Percentiles rank a stretch among this genome's conserved stretches.
Conservation (phyloP, 2,329 filamentous ascomycete species). For the Cercospora janseana region DNA sequence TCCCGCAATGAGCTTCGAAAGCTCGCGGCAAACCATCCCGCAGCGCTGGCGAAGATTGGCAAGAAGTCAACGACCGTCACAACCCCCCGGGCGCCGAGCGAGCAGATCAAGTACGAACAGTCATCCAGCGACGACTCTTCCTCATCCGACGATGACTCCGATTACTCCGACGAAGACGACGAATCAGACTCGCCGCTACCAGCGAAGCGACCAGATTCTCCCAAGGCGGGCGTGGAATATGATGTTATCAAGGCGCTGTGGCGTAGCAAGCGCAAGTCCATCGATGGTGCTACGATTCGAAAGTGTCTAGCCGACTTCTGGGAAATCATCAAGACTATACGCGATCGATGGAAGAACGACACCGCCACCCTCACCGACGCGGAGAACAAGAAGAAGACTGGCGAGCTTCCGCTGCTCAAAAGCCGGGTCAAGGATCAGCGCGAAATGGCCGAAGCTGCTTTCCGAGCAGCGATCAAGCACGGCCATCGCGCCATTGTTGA, state of each 20-base stretch:
- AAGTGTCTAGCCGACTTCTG: constrained; percentile 57
- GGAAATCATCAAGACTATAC: constrained; percentile 58
- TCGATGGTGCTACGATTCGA: constrained; percentile 54
- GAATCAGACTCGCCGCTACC: constrained; percentile 58
- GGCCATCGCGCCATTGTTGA: constrained; percentile 49
- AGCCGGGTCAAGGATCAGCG: constrained; percentile 58
- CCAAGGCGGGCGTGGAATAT: constrained; percentile 54
- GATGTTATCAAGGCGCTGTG: constrained; percentile 62
- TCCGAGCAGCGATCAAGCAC: constrained; percentile 47
- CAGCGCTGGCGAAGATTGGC: constrained; percentile 41
- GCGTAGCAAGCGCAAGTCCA: constrained; percentile 54
- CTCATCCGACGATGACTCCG: constrained; percentile 49
- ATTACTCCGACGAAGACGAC: constrained; percentile 53
- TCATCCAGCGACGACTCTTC: constrained; percentile 50
- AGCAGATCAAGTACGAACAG: constrained; percentile 36
- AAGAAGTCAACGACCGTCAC: constrained; percentile 35
- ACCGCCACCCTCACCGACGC: constrained; percentile 57
- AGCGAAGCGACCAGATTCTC: constrained; percentile 51
- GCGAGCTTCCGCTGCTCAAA: constrained; percentile 55
- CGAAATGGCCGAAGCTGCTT: constrained; percentile 54
- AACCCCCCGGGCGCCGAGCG: not conserved
- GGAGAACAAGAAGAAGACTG: constrained; percentile 55
- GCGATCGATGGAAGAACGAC: constrained; percentile 61
- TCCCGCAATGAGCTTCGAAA: constrained; percentile 49
- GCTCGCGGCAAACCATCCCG: constrained; percentile 44